Percentiles rank a stretch among this genome's conserved stretches.
Conservation (phyloP, 371 early-diverging fungal species). For the Globomyces sp. region DNA sequence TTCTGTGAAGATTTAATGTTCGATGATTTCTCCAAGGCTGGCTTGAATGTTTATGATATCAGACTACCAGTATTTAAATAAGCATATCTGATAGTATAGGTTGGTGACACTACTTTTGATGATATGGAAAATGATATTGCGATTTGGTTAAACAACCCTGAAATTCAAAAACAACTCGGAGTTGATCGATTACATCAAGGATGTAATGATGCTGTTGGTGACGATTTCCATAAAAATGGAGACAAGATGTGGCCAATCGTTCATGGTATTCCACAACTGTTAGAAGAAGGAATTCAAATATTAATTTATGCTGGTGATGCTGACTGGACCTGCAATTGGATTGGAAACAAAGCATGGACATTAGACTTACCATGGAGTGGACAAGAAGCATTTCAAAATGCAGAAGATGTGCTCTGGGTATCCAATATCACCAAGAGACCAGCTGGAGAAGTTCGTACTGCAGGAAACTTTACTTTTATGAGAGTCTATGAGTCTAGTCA, state of each 20-base stretch:
- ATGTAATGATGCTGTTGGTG: constrained; percentile 76
- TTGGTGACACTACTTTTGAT: neutral
- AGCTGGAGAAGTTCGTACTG: constrained; percentile 72
- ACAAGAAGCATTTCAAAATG: constrained; percentile 58
- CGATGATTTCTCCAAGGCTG: constrained; percentile 14
- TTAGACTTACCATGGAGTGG: constrained; percentile 79
- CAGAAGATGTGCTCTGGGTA: constrained; percentile 61
- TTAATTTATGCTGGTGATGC: constrained; percentile 83
- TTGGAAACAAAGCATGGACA: constrained; percentile 92
- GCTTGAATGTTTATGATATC: constrained; percentile 37
- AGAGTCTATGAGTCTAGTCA: constrained; percentile 84
- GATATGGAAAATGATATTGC: neutral
- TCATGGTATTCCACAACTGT: constrained; percentile 62
- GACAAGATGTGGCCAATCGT: constrained; percentile 93
- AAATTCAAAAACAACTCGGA: constrained; percentile 76
- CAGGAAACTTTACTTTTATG: constrained; percentile 76
- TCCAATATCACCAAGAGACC: constrained; percentile 33
- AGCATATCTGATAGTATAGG: too few relatives aligned
- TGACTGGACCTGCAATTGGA: constrained; percentile 53
- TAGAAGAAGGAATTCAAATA: constrained; percentile 74
- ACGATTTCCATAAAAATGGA: constrained; percentile 48
- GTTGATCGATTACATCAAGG: constrained; percentile 66
- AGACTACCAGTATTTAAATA: neutral
- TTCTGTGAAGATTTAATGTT: constrained; percentile 9
- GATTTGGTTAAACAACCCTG: constrained; percentile 60